Percentiles rank a stretch among this genome's conserved stretches.
phyloP scores from a whole-genome alignment of 169 alveolate genomes.

The Prorocentrum cordatum region DNA sequence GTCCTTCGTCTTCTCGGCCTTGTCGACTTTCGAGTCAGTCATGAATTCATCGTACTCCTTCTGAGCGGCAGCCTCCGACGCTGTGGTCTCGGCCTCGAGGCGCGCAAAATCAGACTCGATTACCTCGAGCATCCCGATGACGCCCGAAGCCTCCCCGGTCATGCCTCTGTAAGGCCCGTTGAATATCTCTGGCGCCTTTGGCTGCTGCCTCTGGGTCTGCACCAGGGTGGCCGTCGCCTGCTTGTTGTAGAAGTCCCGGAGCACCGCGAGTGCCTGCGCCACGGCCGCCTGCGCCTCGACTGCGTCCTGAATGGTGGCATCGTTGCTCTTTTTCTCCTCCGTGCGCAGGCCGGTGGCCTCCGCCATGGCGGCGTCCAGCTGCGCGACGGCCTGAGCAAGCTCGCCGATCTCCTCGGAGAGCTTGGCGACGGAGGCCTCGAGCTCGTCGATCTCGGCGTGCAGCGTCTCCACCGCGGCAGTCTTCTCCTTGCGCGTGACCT shows the following conservation, averaged over 20 bases:
- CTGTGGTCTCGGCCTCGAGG: constrained; percentile 6
- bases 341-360: neutral
- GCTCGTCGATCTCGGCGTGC: constrained; percentile 14
- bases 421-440: neutral
- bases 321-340: neutral
- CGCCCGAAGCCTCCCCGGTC: constrained; percentile 6
- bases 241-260: constrained; percentile 7
- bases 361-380: neutral
- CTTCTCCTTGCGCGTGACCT: neutral
- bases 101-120: constrained; percentile 16
- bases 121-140: constrained; percentile 2
- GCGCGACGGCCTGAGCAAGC: neutral
- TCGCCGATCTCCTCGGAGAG: neutral
- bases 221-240: constrained; percentile 12
- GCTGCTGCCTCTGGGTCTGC: neutral
- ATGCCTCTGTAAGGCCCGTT: constrained; percentile 12
- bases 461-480: neutral
- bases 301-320: neutral
- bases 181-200: neutral
- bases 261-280: neutral
- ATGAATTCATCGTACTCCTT: constrained; percentile 51
- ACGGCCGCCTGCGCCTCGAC: constrained; percentile 24
- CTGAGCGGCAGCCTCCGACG: neutral
- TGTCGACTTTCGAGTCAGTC: constrained; percentile 34
- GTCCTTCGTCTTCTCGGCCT: constrained; percentile 2